These are phyloP conservation scores for Xylariales sp. DNA, from an alignment of 2,329 filamentous ascomycete genomes.

Conservation along the genomic window DNA sequence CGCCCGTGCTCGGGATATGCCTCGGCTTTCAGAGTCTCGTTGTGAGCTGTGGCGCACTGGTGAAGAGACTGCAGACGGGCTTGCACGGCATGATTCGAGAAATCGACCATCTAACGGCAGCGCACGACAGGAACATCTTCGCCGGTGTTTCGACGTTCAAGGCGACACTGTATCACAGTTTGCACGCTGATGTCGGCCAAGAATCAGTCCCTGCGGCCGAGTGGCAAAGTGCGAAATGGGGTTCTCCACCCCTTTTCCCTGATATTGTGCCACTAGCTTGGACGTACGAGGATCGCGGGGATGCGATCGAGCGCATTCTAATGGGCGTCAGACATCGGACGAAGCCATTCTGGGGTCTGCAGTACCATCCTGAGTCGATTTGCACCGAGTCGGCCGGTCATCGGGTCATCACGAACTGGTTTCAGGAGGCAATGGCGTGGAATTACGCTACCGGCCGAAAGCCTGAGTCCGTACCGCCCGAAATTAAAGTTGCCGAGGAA, in stretches of 20 bases:
- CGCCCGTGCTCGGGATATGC: conserved; percentile 90
- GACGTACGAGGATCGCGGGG: conserved; percentile 61
- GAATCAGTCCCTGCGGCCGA: conserved; percentile 51
- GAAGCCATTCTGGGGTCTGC: conserved; percentile 86
- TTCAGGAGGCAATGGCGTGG: conserved; percentile 71
- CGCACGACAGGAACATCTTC: conserved; percentile 71
- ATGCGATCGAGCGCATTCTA: conserved; percentile 65
- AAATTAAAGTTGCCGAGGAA: not conserved
- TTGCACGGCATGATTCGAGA: conserved; percentile 83
- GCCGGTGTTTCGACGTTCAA: conserved; percentile 66
- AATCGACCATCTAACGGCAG: conserved; percentile 64
- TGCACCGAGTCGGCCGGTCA: conserved; percentile 79
- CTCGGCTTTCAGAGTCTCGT: conserved; percentile 89
- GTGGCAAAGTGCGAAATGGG: conserved; percentile 58
- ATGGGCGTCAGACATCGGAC: conserved; percentile 78
- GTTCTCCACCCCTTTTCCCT: conserved; percentile 49
- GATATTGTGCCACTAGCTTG: conserved; percentile 71
- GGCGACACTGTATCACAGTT: conserved; percentile 82
- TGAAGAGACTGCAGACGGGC: conserved; percentile 76
- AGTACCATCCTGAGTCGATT: conserved; percentile 91
- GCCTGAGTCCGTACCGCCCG: conserved; percentile 23
- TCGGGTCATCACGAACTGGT: conserved; percentile 79
- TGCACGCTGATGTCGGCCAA: conserved; percentile 67
- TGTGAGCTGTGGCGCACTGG: conserved; percentile 72
- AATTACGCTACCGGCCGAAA: conserved; percentile 49